These are phyloP conservation scores for Beauveria sp. DNA, from an alignment of 2,329 filamentous ascomycete species.

Conservation along the genomic window DNA sequence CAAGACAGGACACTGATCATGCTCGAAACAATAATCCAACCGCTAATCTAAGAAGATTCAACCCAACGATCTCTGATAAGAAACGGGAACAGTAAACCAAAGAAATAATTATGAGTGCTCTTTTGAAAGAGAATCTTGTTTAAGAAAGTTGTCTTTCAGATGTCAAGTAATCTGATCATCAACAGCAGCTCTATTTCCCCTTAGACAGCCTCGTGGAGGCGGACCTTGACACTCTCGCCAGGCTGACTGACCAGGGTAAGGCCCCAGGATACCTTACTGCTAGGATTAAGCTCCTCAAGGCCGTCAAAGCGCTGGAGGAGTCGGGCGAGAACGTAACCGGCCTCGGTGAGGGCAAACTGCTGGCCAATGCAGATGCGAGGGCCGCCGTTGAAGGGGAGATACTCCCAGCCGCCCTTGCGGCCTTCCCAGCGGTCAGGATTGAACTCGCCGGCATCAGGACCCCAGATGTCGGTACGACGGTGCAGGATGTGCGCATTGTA, in stretches of 20 bases:
- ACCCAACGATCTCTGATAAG: not conserved
- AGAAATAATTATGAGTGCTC: not conserved
- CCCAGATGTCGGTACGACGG: constrained; percentile 27
- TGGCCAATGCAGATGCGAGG: constrained; percentile 29
- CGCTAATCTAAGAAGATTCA: not conserved
- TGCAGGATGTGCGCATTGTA: constrained; percentile 26
- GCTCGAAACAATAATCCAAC: not conserved
- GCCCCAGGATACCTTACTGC: constrained; percentile 9
- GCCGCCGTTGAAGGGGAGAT: constrained; percentile 28
- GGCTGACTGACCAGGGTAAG: constrained; percentile 10
- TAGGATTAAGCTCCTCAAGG: constrained; percentile 7
- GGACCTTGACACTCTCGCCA: constrained; percentile 10
- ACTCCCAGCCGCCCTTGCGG: constrained; percentile 23
- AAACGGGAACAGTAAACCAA: not conserved
- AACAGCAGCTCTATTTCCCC: not conserved
- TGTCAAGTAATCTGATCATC: not conserved
- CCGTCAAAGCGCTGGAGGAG: constrained; percentile 16
- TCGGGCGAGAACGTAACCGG: constrained; percentile 14
- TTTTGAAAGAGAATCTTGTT: not conserved
- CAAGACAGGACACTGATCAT: too few relatives aligned
- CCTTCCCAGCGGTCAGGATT: constrained; percentile 24
- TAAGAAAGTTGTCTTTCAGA: not conserved
- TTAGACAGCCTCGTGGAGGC: constrained; percentile 8
- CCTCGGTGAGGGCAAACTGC: constrained; percentile 24
- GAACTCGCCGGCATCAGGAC: constrained; percentile 26